Conservation (phyloP, 805 yeast species). For the Tetrapisispora arboricola region DNA sequence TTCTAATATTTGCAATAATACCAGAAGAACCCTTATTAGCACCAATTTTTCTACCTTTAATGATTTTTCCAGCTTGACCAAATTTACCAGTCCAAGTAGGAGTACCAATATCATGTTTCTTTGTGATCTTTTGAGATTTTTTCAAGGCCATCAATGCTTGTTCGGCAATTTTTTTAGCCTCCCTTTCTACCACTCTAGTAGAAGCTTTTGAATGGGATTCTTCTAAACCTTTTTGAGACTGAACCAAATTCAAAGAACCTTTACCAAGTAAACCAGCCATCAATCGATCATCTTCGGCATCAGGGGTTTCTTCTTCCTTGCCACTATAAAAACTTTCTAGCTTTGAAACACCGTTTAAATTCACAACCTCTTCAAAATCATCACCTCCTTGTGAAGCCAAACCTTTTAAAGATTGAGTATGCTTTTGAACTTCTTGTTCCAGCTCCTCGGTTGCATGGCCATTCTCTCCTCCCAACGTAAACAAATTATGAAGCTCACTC, state of each 20-base stretch:
- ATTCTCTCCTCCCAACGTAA: constrained; percentile 63
- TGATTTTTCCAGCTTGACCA: constrained; percentile 68
- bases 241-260: constrained; percentile 55
- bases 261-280: constrained; percentile 69
- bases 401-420: constrained; percentile 35
- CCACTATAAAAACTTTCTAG: constrained; percentile 54
- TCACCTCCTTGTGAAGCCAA: constrained; percentile 40
- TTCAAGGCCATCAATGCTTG: constrained; percentile 47
- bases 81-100: constrained; percentile 96
- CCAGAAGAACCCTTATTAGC: constrained; percentile 13
- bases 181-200: constrained; percentile 37
- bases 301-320: constrained; percentile 31
- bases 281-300: constrained; percentile 49
- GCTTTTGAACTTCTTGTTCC: constrained; percentile 48
- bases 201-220: constrained; percentile 33
- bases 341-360: constrained; percentile 62
- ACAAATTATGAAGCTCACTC: constrained; percentile 84
- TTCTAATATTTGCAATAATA: constrained; percentile 18
- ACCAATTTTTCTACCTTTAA: constrained; percentile 10
- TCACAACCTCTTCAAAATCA: constrained; percentile 55
- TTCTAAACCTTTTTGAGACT: constrained; percentile 71
- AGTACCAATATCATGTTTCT: constrained; percentile 48
- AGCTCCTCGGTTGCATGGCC: constrained; percentile 31
- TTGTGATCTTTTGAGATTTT: constrained; percentile 39
- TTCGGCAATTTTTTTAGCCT: constrained; percentile 49